Evolutionary conservation across 805 yeast species (phyloP).

Genomic region (Lipomyces starkeyi): DNA sequence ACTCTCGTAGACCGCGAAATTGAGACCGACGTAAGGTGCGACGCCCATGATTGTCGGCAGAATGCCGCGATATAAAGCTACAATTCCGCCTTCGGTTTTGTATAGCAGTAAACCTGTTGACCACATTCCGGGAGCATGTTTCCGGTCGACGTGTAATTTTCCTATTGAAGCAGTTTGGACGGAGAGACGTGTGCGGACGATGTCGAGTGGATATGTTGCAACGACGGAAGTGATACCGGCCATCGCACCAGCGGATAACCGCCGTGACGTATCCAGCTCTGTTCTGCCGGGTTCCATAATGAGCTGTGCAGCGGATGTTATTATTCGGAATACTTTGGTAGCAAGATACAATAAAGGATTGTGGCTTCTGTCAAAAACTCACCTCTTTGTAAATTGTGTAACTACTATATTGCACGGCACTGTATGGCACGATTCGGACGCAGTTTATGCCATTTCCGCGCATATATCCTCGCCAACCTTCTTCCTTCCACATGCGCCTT

Average conservation of each 20-base stretch:
- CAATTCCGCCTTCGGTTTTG: constrained; percentile 77
- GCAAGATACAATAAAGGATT: background rate
- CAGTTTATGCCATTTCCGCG: constrained; percentile 93
- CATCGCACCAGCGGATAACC: constrained; percentile 75
- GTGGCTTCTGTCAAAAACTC: constrained; percentile 47
- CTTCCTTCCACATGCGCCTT: constrained; percentile 79
- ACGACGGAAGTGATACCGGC: constrained; percentile 83
- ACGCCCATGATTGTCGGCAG: constrained; percentile 93
- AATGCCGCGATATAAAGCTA: constrained; percentile 81
- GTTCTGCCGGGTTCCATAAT: constrained; percentile 36
- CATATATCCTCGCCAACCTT: constrained; percentile 88
- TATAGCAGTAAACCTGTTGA: constrained; percentile 64
- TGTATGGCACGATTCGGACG: constrained; percentile 87
- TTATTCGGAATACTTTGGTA: background rate
- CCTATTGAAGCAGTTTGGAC: constrained; percentile 78
- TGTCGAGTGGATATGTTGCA: constrained; percentile 89
- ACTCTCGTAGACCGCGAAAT: constrained; percentile 87
- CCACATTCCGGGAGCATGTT: constrained; percentile 65
- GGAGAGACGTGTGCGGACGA: constrained; percentile 86
- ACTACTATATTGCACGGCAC: constrained; percentile 91
- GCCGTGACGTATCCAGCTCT: constrained; percentile 59
- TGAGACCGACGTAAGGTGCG: constrained; percentile 94
- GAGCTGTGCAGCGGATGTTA: constrained; percentile 11
- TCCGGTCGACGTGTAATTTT: constrained; percentile 32
- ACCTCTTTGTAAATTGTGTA: constrained; percentile 64